Percentiles rank a stretch among this genome's conserved stretches.
Evolutionary conservation across 208 protist species (phyloP).

Genomic region (Acanthamoeba healyi): DNA sequence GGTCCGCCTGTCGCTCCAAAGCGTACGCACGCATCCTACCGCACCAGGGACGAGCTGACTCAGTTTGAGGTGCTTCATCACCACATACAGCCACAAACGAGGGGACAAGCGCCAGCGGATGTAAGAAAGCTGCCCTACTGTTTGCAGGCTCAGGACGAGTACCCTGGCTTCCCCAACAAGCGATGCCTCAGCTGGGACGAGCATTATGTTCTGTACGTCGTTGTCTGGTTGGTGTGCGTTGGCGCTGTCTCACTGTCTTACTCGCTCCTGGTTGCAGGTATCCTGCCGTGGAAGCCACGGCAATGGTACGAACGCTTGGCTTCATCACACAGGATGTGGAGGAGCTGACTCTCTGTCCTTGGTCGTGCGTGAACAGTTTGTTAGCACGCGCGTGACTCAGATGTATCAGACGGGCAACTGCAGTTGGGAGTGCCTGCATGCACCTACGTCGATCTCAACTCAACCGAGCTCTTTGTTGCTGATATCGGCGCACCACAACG

Average conservation of each 20-base stretch:
- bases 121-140: conserved; percentile 11
- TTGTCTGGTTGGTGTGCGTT: background rate
- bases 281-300: background rate
- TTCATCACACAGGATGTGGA: no score
- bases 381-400: conserved; percentile 47
- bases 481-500: conserved; percentile 44
- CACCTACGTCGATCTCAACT: conserved; percentile 17
- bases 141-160: background rate
- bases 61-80: no score
- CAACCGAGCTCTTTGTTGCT: background rate
- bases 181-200: conserved; percentile 66
- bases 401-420: conserved; percentile 28
- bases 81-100: conserved; percentile 56
- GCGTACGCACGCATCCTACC: no score
- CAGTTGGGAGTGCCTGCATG: background rate
- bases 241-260: background rate
- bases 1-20: conserved; percentile 11
- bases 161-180: background rate
- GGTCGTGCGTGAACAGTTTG: no score
- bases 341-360: background rate
- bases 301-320: conserved; percentile 30
- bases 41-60: no score
- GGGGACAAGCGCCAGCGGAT: background rate
- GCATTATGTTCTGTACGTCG: conserved; percentile 25
- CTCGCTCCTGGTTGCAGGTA: background rate